phyloP scores from a whole-genome alignment of 257 asterid species.

The Haberlea rhodopensis region DNA sequence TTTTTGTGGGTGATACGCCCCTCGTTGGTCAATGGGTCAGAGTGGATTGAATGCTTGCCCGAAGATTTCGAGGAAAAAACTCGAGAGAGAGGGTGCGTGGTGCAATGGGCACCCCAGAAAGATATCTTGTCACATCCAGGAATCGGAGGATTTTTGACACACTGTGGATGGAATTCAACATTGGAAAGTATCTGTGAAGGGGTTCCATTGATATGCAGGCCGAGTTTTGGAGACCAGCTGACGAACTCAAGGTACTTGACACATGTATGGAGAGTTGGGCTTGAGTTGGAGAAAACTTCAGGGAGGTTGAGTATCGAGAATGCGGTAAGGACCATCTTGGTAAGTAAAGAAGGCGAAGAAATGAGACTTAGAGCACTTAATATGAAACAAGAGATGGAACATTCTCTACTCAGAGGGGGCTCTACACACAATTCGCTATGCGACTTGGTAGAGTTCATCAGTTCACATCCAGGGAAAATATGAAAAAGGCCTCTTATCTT shows the following conservation, averaged over 20 bases:
- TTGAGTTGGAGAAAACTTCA: conserved; percentile 25
- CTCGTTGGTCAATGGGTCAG: conserved; percentile 21
- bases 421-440: conserved; percentile 29
- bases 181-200: conserved; percentile 40
- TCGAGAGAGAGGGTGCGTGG: conserved; percentile 25
- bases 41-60: conserved; percentile 28
- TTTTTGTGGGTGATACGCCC: conserved; percentile 53
- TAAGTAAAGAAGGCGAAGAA: conserved; percentile 28
- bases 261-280: conserved; percentile 40
- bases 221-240: conserved; percentile 35
- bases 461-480: conserved; percentile 9
- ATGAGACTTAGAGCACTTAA: conserved; percentile 27
- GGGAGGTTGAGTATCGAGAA: conserved; percentile 28
- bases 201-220: conserved; percentile 37
- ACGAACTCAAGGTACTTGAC: conserved; percentile 31
- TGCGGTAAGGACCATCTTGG: conserved; percentile 37
- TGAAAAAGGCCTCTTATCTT: neutral
- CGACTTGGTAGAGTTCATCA: conserved; percentile 35
- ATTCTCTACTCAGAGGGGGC: conserved; percentile 26
- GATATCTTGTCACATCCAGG: conserved; percentile 38
- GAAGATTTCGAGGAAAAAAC: conserved; percentile 7
- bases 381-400: conserved; percentile 24
- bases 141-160: conserved; percentile 43
- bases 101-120: conserved; percentile 53
- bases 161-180: conserved; percentile 59